Base-by-base conservation (phyloP, 305 asterid species). In the Rubia balearica region DNA sequence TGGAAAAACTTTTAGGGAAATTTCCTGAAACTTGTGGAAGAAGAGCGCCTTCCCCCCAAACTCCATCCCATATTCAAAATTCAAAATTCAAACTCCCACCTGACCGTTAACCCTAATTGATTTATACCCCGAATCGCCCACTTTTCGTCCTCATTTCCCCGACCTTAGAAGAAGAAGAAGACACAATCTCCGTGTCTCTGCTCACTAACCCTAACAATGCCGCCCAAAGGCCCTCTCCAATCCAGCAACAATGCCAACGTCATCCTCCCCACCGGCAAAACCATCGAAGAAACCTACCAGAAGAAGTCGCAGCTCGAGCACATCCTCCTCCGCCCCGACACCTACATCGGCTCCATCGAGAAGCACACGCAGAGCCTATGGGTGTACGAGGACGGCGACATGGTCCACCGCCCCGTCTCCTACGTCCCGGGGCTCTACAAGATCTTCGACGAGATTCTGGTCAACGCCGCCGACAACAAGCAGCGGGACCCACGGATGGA, bases 251-350 rank as follows among this genome's bases (percentile, higher is more conserved):
- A 85, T 66, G 90, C 87, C 80, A 93, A 93, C 84, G 81, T 88
- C 27, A 49, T 36, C 40, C 22, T 69, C 73, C 65, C 46, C 13
- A 71, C 71, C 33, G 85, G 79, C 41, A 94, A 91, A 73, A 94
- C 96, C 48, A 91, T 94, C 73, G 98, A 94, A 64, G 90, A 94
- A 79, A 84, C 84, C 56, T 94, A 94, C 86, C 97, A 94, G 85
- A 91, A 94, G 73, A 94, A 94, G 48, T 76, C 97, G 3, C 97
- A 94, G 79, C 97, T 94, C 70, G 98, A 94, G 27, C 99, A 94
- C 89, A 94, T 94, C 83, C 96, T 94, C 67, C 91, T 94, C 74
- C 92, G 96, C 1, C 99, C 99, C 0, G 99, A 94, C 71, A 94
- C 99, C 16, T 94, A 94, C 84, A 87, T 94, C 13, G 99, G 97